Evolutionary conservation across 257 asterid species (phyloP), one percentile per base, ranked within the genome.

Genomic region (Capsicum pubescens): DNA sequence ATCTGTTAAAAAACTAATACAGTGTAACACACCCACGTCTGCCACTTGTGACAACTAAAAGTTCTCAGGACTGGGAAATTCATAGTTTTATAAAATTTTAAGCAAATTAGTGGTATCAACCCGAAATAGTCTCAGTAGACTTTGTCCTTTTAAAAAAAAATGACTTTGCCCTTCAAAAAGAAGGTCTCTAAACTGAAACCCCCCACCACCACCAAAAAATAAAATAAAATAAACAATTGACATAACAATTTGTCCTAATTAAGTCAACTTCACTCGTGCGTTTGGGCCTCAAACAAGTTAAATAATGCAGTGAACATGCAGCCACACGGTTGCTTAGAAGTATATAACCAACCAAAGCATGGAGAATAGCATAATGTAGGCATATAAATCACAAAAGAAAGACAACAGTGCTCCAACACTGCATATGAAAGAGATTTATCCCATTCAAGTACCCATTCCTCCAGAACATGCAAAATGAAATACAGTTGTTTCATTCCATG

Each of bases 301-400:
- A 52, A 76, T 76, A 76, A 52, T 76, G 48, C 4, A 52, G 63
- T 21, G 81, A 54, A 54, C 63, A 63, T 76, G 63, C 81, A 26
- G 64, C 64, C 64, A 76, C 81, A 52, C 81, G 81, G 81, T 76
- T 76, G 26, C 81, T 21, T 76, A 26, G 44, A 74, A 74, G 80
- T 21, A 76, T 52, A 54, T 54, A 77, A 21, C 64, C 48, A 77
- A 32, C 48, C 82, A 54, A 26, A 54, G 15, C 64, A 77, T 54
- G 82, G 82, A 54, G 64, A 54, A 54, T 54, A 55, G 82, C 3
- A 54, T 26, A 77, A 54, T 26, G 50, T 26, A 54, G 50, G 82
- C 64, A 54, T 54, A 77, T 26, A 52, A 54, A 77, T 26, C 64
- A 14, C 61, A 36, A 68, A 3, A 15, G 35, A 67, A 19, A 35